Evolutionary conservation across 2,329 filamentous ascomycete genomes (phyloP).

Genomic region (Neofusicoccum ribis): DNA sequence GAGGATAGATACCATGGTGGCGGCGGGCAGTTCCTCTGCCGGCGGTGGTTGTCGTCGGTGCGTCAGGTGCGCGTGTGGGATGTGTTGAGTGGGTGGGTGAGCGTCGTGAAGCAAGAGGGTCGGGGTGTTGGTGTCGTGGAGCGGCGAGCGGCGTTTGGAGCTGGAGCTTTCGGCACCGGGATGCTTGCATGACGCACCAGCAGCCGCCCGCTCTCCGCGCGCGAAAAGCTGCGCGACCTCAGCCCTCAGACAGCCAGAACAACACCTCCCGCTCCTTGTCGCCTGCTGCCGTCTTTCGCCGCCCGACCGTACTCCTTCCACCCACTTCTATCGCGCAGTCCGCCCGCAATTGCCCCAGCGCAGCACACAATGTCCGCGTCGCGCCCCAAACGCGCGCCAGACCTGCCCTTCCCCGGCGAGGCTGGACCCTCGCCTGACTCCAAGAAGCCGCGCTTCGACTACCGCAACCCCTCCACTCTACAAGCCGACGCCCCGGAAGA

Average conservation of each 20-base stretch:
- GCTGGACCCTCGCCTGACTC: slow-evolving; percentile 40
- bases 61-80: not conserved
- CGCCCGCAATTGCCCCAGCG: not conserved
- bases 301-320: not conserved
- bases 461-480: slow-evolving; percentile 90
- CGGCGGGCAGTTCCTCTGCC: not conserved
- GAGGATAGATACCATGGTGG: slow-evolving; percentile 34
- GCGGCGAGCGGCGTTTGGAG: not conserved
- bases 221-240: slow-evolving; percentile 14
- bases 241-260: not conserved
- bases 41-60: not conserved
- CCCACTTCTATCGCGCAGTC: not conserved
- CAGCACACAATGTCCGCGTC: slow-evolving; percentile 48
- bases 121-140: not conserved
- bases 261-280: not conserved
- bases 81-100: not conserved
- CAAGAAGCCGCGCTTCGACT: slow-evolving; percentile 89
- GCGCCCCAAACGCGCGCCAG: slow-evolving; percentile 64
- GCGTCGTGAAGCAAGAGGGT: not conserved
- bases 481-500: slow-evolving; percentile 78
- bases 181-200: slow-evolving; percentile 1
- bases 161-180: slow-evolving; percentile 13
- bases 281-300: too few species aligned
- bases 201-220: slow-evolving; percentile 1
- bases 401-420: slow-evolving; percentile 61